These are phyloP conservation scores for Halteria grandinella DNA, from an alignment of 73 alveolate genomes.

Conservation along the genomic window DNA sequence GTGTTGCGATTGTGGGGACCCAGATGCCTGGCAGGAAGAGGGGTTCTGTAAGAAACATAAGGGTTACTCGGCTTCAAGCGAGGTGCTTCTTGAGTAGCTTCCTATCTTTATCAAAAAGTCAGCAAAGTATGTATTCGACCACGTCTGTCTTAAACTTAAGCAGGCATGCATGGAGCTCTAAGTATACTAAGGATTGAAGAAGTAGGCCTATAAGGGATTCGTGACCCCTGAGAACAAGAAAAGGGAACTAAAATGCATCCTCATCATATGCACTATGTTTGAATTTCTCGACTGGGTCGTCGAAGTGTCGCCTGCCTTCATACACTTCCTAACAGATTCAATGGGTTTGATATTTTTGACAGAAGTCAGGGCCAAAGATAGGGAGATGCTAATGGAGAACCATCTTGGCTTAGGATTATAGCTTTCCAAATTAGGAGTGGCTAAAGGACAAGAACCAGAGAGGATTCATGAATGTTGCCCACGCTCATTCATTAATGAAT, in stretches of 20 bases:
- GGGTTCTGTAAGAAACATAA: slow-evolving; percentile 76
- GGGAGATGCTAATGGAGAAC: too few relatives aligned
- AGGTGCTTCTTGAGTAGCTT: slow-evolving; percentile 12
- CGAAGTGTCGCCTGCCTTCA: slow-evolving; percentile 15
- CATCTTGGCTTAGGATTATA: too few relatives aligned
- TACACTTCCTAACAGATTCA: too few relatives aligned
- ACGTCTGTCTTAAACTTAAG: slow-evolving; percentile 7
- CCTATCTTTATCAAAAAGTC: slow-evolving; percentile 13
- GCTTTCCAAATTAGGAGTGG: too few relatives aligned
- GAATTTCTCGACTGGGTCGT: slow-evolving; percentile 16
- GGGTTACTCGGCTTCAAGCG: slow-evolving; percentile 58
- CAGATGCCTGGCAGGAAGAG: slow-evolving; percentile 74
- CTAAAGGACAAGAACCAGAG: too few relatives aligned
- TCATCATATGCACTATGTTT: neutral
- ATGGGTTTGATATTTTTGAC: too few relatives aligned
- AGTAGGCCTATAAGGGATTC: neutral
- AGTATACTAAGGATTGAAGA: neutral
- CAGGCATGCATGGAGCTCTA: slow-evolving; percentile 12
- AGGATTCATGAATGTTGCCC: too few relatives aligned
- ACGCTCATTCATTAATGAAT: neutral
- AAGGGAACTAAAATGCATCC: neutral
- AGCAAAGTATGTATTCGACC: slow-evolving; percentile 11
- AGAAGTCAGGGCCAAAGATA: too few relatives aligned
- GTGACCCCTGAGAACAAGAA: neutral
- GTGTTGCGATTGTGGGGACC: slow-evolving; percentile 84